Base-by-base conservation (phyloP, 2,329 filamentous ascomycete species). In the Fusarium lateritium region DNA sequence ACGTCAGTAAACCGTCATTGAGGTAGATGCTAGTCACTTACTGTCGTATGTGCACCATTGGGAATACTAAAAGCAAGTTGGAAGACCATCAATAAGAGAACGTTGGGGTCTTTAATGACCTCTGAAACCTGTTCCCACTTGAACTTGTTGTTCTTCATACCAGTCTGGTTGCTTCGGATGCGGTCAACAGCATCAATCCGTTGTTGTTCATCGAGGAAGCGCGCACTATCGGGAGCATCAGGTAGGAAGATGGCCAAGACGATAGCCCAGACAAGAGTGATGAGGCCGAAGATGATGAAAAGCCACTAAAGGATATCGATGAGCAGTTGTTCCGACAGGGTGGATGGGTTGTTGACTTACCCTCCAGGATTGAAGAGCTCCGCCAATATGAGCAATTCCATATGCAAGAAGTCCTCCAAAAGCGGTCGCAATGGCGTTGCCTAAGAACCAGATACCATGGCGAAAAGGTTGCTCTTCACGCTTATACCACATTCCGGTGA, bases 401-500 rank as follows among this genome's bases (percentile, higher is more conserved):
- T 73, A 73, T 0, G 71, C 69, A 3, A 73, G 24, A 2, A 73
- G 15, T 1, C 71, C 71, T 6, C 71, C 71, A 40, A 73, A 60
- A 7, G 64, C 62, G 3, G 71, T 73, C 1, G 71, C 71, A 6
- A 72, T 70, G 0, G 71, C 54, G 26, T 73, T 73, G 0, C 71
- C 71, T 7, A 72, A n/a, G 13, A 73, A 73, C 71, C 69, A 73
- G 5, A 72, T 66, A 5, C 71, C 71, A 5, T 73, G 71, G 21
- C 71, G 42, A 10, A 73, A 67, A 13, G 71, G 71, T 5, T 73
- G 69, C 3, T 73, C 71, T 4, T 73, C 71, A 0, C 71, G 67
- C 1, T 51, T 70, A 3, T 73, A 73, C 71, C 71, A 73, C 71
- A 73, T 73, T 4, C 71, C 71, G 13, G 71, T 73, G 3, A 73